Conservation (phyloP, 2,329 filamentous ascomycete genomes). For the Fusarium udum region DNA sequence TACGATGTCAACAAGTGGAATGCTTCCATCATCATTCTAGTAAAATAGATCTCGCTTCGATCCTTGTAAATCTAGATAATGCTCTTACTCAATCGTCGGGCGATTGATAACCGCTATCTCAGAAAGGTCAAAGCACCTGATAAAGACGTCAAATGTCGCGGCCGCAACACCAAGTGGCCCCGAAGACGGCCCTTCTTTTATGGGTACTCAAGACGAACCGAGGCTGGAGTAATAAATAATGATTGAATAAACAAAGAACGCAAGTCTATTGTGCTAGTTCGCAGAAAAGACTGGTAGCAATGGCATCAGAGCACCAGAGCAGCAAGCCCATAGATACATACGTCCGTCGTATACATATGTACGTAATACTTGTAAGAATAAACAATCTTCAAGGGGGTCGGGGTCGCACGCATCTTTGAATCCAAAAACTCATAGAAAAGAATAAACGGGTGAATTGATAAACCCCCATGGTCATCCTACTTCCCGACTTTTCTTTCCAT, state of each 20-base stretch:
- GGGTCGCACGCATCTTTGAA: slow-evolving; percentile 11
- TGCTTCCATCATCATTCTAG: slow-evolving; percentile 9
- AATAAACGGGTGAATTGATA: slow-evolving; percentile 16
- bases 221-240: not conserved
- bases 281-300: slow-evolving; percentile 20
- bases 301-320: slow-evolving; percentile 1
- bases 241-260: slow-evolving; percentile 7
- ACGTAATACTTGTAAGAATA: slow-evolving; percentile 7
- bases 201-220: not conserved
- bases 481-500: slow-evolving; percentile 27
- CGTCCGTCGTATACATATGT: slow-evolving; percentile 14
- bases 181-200: slow-evolving; percentile 23
- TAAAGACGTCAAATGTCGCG: slow-evolving; percentile 3
- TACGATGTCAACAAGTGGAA: not conserved
- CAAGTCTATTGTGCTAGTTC: slow-evolving; percentile 28
- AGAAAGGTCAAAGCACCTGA: slow-evolving; percentile 20
- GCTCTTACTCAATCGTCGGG: not conserved
- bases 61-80: not conserved
- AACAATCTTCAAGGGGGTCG: slow-evolving; percentile 19
- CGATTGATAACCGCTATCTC: slow-evolving; percentile 1
- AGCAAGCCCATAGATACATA: slow-evolving; percentile 14
- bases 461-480: slow-evolving; percentile 18
- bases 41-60: not conserved
- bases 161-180: not conserved
- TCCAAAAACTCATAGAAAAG: slow-evolving; percentile 13